Evolutionary conservation across 352 stramenopile species (phyloP), one percentile per base, ranked within the genome.

Genomic region (Globisporangium camurandrum): DNA sequence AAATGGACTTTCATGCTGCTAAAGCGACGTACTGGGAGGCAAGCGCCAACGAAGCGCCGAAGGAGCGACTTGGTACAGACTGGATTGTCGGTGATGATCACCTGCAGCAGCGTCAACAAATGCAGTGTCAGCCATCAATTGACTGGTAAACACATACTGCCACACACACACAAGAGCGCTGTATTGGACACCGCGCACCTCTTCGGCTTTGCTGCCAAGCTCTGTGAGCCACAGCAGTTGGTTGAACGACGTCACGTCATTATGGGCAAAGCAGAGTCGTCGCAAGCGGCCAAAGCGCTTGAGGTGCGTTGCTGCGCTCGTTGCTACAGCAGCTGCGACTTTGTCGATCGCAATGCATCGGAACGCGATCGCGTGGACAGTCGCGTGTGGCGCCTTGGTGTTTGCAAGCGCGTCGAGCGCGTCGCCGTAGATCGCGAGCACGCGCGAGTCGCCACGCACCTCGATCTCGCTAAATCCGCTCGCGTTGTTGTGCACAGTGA

Each of bases 401-500:
- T 64, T 69, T 38, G 85, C 76, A 8, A 91, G 71, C 7, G 59
- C 71, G 3, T 85, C 75, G 1, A 91, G 56, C 8, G 71, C 80
- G 27, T 84, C 69, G 17, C 80, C 80, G 40, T 88, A 86, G 23
- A 91, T 69, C 23, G 69, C 64, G 3, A 91, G 55, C 19, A 86
- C 71, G 14, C 76, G 72, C 20, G 72, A 78, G n/a, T 89, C 75
- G 6, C 71, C 69, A 26, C 77, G 69, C 1, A 91, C 69, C 42
- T 91, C 77, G 42, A 91, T 65, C 42, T 89, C 75, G 3, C 77
- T 86, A 43, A 83, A 88, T 0, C 80, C 75, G 2, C 66, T 57
- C 37, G 73, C 71, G 56, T 79, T 84, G 36, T 59, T 78, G 62
- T 75, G 46, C 8, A 78, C 49, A 0, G 51, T 69, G 12, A 46